Evolutionary conservation across 352 stramenopile species (phyloP).

Genomic region (Bremia lactucae): DNA sequence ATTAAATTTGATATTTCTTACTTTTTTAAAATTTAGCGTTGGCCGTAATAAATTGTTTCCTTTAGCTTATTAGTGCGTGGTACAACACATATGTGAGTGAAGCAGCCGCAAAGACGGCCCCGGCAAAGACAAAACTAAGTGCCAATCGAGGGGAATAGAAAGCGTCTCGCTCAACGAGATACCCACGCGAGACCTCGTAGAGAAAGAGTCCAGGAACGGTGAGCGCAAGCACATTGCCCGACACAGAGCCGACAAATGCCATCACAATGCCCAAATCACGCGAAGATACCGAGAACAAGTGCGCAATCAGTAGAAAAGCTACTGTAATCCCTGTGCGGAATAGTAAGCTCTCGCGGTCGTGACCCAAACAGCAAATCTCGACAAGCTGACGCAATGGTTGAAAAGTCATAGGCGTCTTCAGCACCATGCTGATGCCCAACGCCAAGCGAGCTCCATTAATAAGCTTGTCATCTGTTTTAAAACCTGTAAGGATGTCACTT

Average conservation of each 20-base stretch:
- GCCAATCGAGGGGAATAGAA: conserved; percentile 50
- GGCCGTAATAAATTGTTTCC: too few species aligned
- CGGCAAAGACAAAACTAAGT: conserved; percentile 36
- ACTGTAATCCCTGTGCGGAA: conserved; percentile 62
- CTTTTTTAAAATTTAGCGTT: too few species aligned
- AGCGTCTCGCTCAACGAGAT: conserved; percentile 33
- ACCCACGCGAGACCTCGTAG: conserved; percentile 54
- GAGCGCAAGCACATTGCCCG: conserved; percentile 61
- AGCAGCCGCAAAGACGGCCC: conserved; percentile 40
- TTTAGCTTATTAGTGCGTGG: conserved; percentile 34
- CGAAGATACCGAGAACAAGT: conserved; percentile 51
- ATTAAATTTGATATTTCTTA: too few species aligned
- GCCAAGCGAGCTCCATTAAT: conserved; percentile 73
- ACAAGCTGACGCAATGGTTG: conserved; percentile 69
- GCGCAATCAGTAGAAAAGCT: conserved; percentile 53
- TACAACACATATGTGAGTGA: conserved; percentile 65
- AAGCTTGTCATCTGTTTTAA: conserved; percentile 47
- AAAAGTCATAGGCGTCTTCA: conserved; percentile 82
- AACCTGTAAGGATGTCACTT: conserved; percentile 77
- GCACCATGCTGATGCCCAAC: conserved; percentile 61
- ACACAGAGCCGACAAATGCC: conserved; percentile 62
- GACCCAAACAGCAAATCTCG: conserved; percentile 59
- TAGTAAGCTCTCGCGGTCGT: conserved; percentile 53
- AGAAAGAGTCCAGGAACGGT: conserved; percentile 65
- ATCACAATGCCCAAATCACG: conserved; percentile 61